Evolutionary conservation across 2,329 filamentous ascomycete species (phyloP).

Genomic region (Parafenestella ontariensis): DNA sequence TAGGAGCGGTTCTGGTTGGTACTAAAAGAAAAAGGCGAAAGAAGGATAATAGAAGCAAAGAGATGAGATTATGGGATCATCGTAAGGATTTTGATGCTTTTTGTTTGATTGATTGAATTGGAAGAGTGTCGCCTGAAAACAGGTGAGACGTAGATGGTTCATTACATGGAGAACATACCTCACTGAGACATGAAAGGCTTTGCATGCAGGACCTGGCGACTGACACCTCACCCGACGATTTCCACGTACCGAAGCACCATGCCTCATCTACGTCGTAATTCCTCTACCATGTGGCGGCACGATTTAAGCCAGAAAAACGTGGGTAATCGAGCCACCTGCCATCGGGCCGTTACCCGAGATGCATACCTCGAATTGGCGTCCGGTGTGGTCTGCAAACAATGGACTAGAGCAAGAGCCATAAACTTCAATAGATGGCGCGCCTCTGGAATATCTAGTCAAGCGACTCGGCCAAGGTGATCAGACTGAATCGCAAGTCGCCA

Average conservation of each 20-base stretch:
- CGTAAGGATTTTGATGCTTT: neutral
- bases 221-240: neutral
- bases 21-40: neutral
- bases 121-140: slow-evolving; percentile 22
- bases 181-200: slow-evolving; percentile 12
- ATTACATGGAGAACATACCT: slow-evolving; percentile 16
- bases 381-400: neutral
- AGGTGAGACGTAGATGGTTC: slow-evolving; percentile 23
- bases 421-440: neutral
- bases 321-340: neutral
- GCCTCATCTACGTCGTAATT: neutral
- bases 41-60: slow-evolving; percentile 1
- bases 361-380: neutral
- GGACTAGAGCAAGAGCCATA: neutral
- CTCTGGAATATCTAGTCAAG: slow-evolving; percentile 49
- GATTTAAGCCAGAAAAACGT: neutral
- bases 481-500: slow-evolving; percentile 68
- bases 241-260: neutral
- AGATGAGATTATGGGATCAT: neutral
- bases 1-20: neutral
- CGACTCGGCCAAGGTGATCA: slow-evolving; percentile 67
- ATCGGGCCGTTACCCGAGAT: neutral
- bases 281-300: neutral
- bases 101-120: slow-evolving; percentile 1
- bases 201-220: neutral